Conservation (phyloP, 1,284 basidiomycete genomes). For the Papiliotrema nemorosa region DNA sequence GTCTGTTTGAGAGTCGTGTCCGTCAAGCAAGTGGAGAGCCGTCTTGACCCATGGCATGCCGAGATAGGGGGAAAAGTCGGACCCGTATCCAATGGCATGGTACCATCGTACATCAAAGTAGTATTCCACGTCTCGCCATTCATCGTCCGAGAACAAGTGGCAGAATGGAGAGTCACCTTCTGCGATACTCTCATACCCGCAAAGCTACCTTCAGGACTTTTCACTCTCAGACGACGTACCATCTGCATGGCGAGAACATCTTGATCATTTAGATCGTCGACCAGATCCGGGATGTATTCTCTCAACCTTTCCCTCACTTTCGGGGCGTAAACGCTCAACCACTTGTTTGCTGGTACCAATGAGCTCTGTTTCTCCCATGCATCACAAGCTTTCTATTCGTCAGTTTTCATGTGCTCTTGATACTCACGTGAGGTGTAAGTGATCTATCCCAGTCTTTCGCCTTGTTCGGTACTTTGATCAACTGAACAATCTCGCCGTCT, state of each 20-base stretch:
- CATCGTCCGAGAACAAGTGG: constrained; percentile 44
- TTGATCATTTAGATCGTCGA: constrained; percentile 36
- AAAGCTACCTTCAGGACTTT: constrained; percentile 25
- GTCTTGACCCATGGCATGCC: constrained; percentile 50
- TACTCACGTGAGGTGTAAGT: constrained; percentile 49
- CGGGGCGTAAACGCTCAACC: constrained; percentile 44
- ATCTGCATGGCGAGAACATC: constrained; percentile 50
- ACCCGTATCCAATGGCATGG: constrained; percentile 50
- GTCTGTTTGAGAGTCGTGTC: constrained; percentile 28
- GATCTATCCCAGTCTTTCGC: constrained; percentile 47
- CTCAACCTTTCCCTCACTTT: constrained; percentile 35
- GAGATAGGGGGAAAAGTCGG: constrained; percentile 45
- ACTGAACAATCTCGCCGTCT: constrained; percentile 47
- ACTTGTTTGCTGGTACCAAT: constrained; percentile 44
- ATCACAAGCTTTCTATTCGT: constrained; percentile 47
- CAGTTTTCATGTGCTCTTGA: too few relatives aligned
- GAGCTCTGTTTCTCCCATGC: constrained; percentile 49
- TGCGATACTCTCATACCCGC: constrained; percentile 50
- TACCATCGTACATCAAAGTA: constrained; percentile 48
- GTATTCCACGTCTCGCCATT: constrained; percentile 48
- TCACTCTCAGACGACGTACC: constrained; percentile 23
- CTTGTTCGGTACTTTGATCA: constrained; percentile 51
- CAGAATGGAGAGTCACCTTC: constrained; percentile 45
- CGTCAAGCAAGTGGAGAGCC: constrained; percentile 44
- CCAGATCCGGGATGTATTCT: constrained; percentile 25